These are phyloP conservation scores for Cicer pinnatifidum DNA, from an alignment of 306 rosid genomes.

Conservation along the genomic window DNA sequence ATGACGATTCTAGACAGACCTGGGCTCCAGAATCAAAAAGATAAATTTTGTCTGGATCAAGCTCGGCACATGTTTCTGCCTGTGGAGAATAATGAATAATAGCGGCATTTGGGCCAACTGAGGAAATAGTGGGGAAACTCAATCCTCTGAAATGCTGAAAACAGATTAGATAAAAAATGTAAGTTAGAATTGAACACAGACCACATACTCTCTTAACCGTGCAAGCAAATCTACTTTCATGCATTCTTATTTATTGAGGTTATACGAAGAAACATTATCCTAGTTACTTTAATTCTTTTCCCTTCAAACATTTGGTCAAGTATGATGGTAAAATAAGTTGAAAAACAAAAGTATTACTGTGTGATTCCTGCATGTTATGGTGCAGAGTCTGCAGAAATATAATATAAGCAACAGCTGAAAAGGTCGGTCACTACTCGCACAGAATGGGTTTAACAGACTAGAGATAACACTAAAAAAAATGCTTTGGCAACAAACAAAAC, in stretches of 20 bases:
- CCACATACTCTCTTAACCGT: conserved; percentile 25
- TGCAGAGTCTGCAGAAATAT: conserved; percentile 1
- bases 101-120: conserved; percentile 98
- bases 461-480: not conserved
- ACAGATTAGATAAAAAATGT: not conserved
- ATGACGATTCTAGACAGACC: conserved; percentile 54
- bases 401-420: conserved; percentile 5
- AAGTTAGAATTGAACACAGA: conserved; percentile 34
- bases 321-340: not conserved
- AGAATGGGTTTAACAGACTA: not conserved
- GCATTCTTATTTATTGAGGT: conserved; percentile 14
- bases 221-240: not conserved
- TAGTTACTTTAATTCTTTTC: conserved; percentile 15
- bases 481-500: conserved; percentile 4
- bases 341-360: not conserved
- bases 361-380: not conserved
- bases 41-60: conserved; percentile 89
- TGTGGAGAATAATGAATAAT: conserved; percentile 83
- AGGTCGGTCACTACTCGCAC: conserved; percentile 5
- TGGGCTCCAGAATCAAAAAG: conserved; percentile 99
- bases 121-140: conserved; percentile 96
- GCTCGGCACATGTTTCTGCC: conserved; percentile 83
- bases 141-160: conserved; percentile 90
- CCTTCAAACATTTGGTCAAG: conserved; percentile 21
- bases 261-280: not conserved